Percentiles rank a stretch among this genome's conserved stretches.
Conservation (phyloP, 352 stramenopile species). For the Globisporangium paddicum region DNA sequence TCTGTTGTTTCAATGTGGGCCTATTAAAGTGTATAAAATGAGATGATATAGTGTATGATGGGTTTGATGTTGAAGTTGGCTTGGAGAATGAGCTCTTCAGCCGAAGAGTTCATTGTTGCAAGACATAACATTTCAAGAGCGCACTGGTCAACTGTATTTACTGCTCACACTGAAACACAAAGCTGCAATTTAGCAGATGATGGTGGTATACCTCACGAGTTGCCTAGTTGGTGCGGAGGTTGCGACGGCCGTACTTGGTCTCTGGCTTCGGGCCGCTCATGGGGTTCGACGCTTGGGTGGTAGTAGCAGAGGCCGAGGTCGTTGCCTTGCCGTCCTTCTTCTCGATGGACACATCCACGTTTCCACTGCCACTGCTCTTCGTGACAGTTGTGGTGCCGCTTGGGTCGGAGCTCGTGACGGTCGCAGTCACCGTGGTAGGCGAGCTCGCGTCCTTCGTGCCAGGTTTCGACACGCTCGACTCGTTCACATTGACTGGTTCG, state of each 20-base stretch:
- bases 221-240: not conserved
- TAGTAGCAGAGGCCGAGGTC: not conserved
- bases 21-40: no score
- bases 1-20: no score
- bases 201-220: no score
- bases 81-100: no score
- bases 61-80: no score
- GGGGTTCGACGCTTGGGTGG: not conserved
- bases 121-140: no score
- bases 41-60: no score
- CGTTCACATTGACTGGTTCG: not conserved
- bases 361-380: constrained; percentile 1
- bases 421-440: not conserved
- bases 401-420: not conserved
- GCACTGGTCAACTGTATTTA: no score
- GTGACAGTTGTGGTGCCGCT: not conserved
- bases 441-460: not conserved
- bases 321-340: not conserved
- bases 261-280: not conserved
- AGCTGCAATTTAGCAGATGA: no score
- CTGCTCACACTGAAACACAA: no score
- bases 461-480: not conserved
- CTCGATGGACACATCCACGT: constrained; percentile 1
- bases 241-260: not conserved
- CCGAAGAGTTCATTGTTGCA: no score